A percentile compares a stretch with the other conserved stretches of the same genome.
Evolutionary conservation across 2,329 filamentous ascomycete species (phyloP).

Genomic region (Trichoderma simmonsii): DNA sequence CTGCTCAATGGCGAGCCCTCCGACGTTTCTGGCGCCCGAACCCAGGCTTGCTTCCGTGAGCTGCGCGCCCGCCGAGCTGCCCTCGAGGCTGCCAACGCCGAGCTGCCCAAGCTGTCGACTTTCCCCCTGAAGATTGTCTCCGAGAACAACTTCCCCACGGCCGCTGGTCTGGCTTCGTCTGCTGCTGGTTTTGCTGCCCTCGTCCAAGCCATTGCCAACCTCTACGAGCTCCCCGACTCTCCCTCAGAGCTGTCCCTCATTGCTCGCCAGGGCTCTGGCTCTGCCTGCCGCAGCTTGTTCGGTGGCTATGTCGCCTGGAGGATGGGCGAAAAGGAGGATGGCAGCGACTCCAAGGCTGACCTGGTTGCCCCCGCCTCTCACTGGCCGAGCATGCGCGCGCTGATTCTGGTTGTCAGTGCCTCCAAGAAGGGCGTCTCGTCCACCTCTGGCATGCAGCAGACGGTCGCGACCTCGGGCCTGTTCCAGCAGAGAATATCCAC

Average conservation of each 20-base stretch:
- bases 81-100: slow-evolving; percentile 68
- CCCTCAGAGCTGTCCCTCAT: slow-evolving; percentile 83
- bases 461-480: slow-evolving; percentile 84
- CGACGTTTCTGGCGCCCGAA: slow-evolving; percentile 82
- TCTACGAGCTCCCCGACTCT: slow-evolving; percentile 80
- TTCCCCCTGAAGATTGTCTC: slow-evolving; percentile 82
- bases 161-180: slow-evolving; percentile 78
- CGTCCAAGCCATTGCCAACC: slow-evolving; percentile 82
- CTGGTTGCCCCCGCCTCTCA: slow-evolving; percentile 84
- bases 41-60: slow-evolving; percentile 90
- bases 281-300: slow-evolving; percentile 88
- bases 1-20: slow-evolving; percentile 80
- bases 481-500: slow-evolving; percentile 72
- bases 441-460: slow-evolving; percentile 95
- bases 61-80: slow-evolving; percentile 73
- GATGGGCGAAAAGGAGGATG: slow-evolving; percentile 71
- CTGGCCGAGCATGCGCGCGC: slow-evolving; percentile 92
- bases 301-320: slow-evolving; percentile 97
- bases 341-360: slow-evolving; percentile 82
- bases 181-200: slow-evolving; percentile 68
- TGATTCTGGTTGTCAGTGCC: slow-evolving; percentile 86
- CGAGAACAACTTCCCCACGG: slow-evolving; percentile 98
- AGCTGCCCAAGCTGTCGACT: slow-evolving; percentile 76
- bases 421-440: slow-evolving; percentile 95
- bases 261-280: slow-evolving; percentile 90